Conservation (phyloP, 257 asterid genomes). For the Capsicum rhomboideum region DNA sequence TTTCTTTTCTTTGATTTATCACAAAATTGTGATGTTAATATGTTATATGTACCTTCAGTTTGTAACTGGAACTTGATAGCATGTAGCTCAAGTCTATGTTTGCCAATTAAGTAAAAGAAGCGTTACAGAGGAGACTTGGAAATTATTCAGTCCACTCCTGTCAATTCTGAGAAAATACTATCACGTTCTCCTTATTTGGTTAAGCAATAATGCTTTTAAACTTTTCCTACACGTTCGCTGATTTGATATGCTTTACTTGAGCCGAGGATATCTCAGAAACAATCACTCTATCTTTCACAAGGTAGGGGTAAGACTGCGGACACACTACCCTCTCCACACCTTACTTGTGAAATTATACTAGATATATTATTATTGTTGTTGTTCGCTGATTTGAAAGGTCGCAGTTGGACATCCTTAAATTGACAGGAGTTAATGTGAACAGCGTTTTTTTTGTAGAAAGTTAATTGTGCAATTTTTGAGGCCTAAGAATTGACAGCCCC, state of each 20-base stretch:
- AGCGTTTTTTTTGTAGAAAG: background rate
- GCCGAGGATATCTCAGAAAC: too few species aligned
- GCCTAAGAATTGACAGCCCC: background rate
- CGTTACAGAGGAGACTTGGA: background rate
- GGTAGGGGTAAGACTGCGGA: too few species aligned
- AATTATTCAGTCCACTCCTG: background rate
- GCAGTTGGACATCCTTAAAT: background rate
- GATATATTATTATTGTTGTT: too few species aligned
- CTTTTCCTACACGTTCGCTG: background rate
- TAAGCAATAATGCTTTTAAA: background rate
- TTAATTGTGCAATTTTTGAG: background rate
- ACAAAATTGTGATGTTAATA: background rate
- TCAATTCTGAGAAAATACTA: background rate
- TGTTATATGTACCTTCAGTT: background rate
- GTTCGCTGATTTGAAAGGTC: too few species aligned
- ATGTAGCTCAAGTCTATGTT: background rate
- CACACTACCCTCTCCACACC: too few species aligned
- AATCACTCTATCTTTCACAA: too few species aligned
- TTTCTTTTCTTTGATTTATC: background rate
- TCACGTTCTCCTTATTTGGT: background rate
- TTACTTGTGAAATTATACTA: too few species aligned
- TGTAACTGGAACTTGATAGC: background rate
- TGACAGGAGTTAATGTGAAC: background rate
- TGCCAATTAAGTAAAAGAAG: background rate
- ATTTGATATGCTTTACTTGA: too few species aligned